Conservation (phyloP, 352 stramenopile genomes). For the Aphanomyces stellatus region DNA sequence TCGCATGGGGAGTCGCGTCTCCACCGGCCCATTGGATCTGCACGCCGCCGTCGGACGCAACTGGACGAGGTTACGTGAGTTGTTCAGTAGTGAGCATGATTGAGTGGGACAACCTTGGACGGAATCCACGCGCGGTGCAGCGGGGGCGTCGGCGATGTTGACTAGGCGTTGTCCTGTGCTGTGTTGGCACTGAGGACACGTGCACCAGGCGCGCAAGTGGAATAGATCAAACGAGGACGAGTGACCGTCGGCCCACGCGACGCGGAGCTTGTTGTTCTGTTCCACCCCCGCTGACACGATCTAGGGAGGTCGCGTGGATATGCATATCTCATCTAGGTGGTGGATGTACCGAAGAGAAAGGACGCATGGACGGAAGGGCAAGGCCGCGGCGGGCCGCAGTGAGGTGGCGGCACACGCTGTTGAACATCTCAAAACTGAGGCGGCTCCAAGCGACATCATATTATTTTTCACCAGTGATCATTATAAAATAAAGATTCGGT, state of each 20-base stretch:
- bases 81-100: neutral
- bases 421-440: too few species aligned
- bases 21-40: slow-evolving; percentile 33
- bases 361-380: too few species aligned
- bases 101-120: slow-evolving; percentile 42
- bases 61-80: neutral
- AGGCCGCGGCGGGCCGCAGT: too few species aligned
- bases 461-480: too few species aligned
- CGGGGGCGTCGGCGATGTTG: slow-evolving; percentile 55
- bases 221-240: slow-evolving; percentile 62
- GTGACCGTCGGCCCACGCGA: slow-evolving; percentile 69
- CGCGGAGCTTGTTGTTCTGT: slow-evolving; percentile 52
- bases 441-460: too few species aligned
- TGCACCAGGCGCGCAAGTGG: slow-evolving; percentile 71
- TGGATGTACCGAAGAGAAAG: neutral
- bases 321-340: neutral
- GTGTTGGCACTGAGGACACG: slow-evolving; percentile 59
- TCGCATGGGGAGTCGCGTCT: slow-evolving; percentile 69
- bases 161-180: slow-evolving; percentile 69
- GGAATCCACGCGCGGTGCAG: slow-evolving; percentile 55
- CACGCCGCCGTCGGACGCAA: neutral
- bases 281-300: neutral
- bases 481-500: too few species aligned
- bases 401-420: too few species aligned
- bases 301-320: neutral